phyloP scores from a whole-genome alignment of 2,329 filamentous ascomycete species.

The Fusarium luffae region DNA sequence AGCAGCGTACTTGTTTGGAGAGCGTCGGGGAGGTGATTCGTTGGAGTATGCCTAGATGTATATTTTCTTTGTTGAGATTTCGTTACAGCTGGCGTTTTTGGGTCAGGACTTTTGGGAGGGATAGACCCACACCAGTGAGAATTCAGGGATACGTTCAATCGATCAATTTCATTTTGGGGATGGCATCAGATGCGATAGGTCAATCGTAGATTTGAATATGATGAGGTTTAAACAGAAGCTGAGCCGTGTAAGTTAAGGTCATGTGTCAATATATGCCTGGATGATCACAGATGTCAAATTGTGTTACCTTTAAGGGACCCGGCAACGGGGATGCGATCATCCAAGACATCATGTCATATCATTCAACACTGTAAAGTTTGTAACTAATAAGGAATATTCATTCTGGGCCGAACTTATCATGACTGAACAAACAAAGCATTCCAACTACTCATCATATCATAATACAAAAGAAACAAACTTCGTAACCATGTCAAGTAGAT shows the following conservation, averaged over 20 bases:
- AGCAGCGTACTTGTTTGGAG: constrained; percentile 88
- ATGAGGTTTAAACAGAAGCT: not conserved
- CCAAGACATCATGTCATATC: not conserved
- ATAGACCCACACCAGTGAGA: constrained; percentile 34
- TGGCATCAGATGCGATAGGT: not conserved
- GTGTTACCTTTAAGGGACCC: not conserved
- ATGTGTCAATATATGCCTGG: not conserved
- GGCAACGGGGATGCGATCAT: not conserved
- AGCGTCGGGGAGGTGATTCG: constrained; percentile 54
- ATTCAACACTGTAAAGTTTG: not conserved
- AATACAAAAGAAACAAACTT: not conserved
- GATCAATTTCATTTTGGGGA: not conserved
- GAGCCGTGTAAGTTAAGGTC: not conserved
- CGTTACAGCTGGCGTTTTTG: constrained; percentile 32
- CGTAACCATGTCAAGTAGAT: not conserved
- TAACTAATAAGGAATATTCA: not conserved
- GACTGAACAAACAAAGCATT: not conserved
- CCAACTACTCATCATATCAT: constrained; percentile 3
- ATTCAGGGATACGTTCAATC: constrained; percentile 9
- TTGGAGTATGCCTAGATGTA: constrained; percentile 44
- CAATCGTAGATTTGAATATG: constrained; percentile 17
- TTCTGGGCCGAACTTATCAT: not conserved
- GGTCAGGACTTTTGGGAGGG: constrained; percentile 4
- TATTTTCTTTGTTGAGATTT: constrained; percentile 15
- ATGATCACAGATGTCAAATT: not conserved